These are phyloP conservation scores for Cucumis sativus DNA, from an alignment of 306 rosid genomes.

Conservation along the genomic window DNA sequence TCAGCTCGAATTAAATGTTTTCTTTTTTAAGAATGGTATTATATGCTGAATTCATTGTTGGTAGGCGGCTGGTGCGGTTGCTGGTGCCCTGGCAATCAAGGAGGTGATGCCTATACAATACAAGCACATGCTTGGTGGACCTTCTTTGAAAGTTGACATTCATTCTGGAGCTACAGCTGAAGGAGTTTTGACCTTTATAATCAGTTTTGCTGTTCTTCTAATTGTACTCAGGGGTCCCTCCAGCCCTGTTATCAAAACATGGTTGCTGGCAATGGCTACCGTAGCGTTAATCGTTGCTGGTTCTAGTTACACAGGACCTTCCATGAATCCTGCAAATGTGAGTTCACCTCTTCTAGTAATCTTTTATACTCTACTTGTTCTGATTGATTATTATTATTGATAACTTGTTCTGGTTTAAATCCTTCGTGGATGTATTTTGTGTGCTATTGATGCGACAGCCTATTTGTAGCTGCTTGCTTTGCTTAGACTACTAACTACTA, in stretches of 20 bases:
- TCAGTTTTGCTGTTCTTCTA: slow-evolving; percentile 52
- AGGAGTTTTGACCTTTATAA: slow-evolving; percentile 65
- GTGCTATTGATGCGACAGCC: background rate
- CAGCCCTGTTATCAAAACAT: slow-evolving; percentile 35
- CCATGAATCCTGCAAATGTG: slow-evolving; percentile 92
- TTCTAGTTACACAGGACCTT: slow-evolving; percentile 64
- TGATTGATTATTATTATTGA: background rate
- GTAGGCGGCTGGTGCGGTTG: slow-evolving; percentile 78
- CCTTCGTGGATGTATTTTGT: background rate
- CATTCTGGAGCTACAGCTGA: slow-evolving; percentile 78
- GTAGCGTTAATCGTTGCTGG: slow-evolving; percentile 45
- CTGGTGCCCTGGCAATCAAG: slow-evolving; percentile 62
- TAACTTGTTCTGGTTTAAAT: background rate
- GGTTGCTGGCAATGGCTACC: slow-evolving; percentile 47
- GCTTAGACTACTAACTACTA: background rate
- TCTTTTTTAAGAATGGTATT: background rate
- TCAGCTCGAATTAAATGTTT: background rate
- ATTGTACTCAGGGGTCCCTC: slow-evolving; percentile 71
- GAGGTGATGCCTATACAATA: slow-evolving; percentile 52
- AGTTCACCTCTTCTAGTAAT: slow-evolving; percentile 14
- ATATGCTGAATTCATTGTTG: background rate
- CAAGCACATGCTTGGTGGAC: slow-evolving; percentile 73
- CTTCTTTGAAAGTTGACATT: slow-evolving; percentile 71
- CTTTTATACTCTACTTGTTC: background rate
- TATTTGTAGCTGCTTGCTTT: background rate